Percentiles rank a stretch among this genome's conserved stretches.
Conservation (phyloP, 2,329 filamentous ascomycete genomes). For the Colletotrichum musicola region DNA sequence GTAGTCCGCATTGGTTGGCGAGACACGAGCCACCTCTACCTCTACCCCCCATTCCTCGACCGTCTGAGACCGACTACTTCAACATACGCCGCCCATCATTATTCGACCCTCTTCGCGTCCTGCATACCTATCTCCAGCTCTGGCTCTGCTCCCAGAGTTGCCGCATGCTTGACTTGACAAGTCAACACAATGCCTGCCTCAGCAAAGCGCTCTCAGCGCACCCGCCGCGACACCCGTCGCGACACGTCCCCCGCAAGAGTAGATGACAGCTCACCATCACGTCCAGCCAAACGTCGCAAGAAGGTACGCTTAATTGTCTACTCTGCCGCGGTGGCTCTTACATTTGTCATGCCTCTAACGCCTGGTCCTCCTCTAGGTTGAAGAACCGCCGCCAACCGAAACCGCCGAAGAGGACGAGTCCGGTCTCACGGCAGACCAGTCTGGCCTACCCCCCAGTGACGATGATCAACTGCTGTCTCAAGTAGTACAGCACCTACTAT, state of each 20-base stretch:
- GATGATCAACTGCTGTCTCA: constrained; percentile 69
- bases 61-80: constrained; percentile 34
- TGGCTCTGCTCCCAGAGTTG: constrained; percentile 18
- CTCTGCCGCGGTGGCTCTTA: constrained; percentile 13
- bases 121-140: background rate
- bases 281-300: constrained; percentile 74
- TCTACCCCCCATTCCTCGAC: constrained; percentile 27
- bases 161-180: constrained; percentile 25
- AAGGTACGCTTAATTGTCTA: constrained; percentile 58
- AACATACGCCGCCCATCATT: constrained; percentile 13
- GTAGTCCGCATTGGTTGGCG: constrained; percentile 19
- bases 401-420: constrained; percentile 60
- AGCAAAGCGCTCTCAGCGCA: constrained; percentile 52
- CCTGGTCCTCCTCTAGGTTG: constrained; percentile 48
- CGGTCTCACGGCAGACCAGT: constrained; percentile 56
- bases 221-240: constrained; percentile 55
- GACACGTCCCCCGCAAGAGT: constrained; percentile 49
- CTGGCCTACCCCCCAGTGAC: constrained; percentile 56
- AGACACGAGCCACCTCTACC: constrained; percentile 15
- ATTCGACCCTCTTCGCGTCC: constrained; percentile 11
- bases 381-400: constrained; percentile 54
- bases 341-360: constrained; percentile 17
- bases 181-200: constrained; percentile 51
- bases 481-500: constrained; percentile 64
- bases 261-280: constrained; percentile 69